Base-by-base conservation (phyloP, 495 filamentous ascomycete species). In the Trichoderma virens region DNA sequence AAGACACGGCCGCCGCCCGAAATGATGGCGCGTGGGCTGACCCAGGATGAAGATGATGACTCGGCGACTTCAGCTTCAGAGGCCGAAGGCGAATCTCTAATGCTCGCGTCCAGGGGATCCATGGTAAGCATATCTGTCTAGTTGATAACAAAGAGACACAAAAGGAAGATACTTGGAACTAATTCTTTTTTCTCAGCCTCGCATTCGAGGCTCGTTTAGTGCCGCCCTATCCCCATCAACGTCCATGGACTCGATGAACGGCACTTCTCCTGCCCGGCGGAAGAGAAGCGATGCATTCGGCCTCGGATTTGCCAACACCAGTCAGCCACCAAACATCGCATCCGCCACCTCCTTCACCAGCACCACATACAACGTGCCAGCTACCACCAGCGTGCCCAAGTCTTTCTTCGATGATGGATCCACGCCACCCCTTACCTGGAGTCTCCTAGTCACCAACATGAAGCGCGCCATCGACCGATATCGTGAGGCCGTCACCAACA, bases 1-100 rank as follows among this genome's bases (percentile, higher is more conserved):
- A 88, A 92, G 72, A 96, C 95, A 25, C 86, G 92, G 32, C 90
- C 93, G 18, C 95, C 94, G 18, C 84, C 91, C n/a, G 93, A 98
- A 75, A 80, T 96, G 76, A 89, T 96, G 85, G 91, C 90, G 20
- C 82, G 90, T 60, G 93, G 93, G 2, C 86, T 93, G 70, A 85
- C 82, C 28, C 85, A 87, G 70, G 91, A 96, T 65, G 93, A 96
- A 70, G 91, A 90, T 67, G 89, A 92, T 23, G 90, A 91, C 62
- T 90, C 89, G 47, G 79, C 75, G 18, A 85, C 82, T 65, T 93
- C 92, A 18, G 89, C 88, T n/a, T 97, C 93, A 2, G 94, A 97
- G 73, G 79, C 86, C 8, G 93, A 97, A 69, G 81, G 80, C 61
- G 81, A 83, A 70, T 31, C 59, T 9, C 28, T 56, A 23, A 56